Percentiles rank a stretch among this genome's conserved stretches.
These are phyloP conservation scores for Elaeis guineensis DNA, from an alignment of 176 grass and related monocot genomes.

Conservation along the genomic window DNA sequence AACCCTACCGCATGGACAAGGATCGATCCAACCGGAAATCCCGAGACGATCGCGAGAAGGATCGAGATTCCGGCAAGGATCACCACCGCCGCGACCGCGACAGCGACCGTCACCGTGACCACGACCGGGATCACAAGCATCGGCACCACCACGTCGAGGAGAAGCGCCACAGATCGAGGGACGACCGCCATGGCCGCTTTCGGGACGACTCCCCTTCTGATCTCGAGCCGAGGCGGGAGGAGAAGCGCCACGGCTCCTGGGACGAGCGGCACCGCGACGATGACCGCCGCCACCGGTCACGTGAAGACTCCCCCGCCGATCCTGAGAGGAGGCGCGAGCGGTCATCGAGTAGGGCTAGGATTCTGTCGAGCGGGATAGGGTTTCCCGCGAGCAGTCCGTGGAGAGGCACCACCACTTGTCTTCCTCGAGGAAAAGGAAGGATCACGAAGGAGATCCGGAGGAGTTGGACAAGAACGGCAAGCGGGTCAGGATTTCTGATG, in stretches of 20 bases:
- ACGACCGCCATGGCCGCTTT: neutral
- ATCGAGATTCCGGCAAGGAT: neutral
- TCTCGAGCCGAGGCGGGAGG: constrained; percentile 19
- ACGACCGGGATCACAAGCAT: constrained; percentile 22
- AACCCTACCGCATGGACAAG: no score
- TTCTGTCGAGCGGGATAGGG: constrained; percentile 29
- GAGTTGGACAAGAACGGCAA: constrained; percentile 21
- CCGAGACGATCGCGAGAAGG: neutral
- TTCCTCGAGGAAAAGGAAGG: constrained; percentile 41
- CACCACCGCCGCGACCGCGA: constrained; percentile 18
- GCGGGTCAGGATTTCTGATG: constrained; percentile 13
- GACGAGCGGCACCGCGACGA: no score
- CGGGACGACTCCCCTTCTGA: constrained; percentile 18
- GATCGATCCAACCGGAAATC: neutral
- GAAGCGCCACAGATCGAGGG: neutral
- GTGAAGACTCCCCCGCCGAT: no score
- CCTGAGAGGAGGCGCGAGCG: constrained; percentile 4
- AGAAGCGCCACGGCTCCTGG: no score
- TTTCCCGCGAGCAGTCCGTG: constrained; percentile 22
- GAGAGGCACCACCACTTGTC: constrained; percentile 13
- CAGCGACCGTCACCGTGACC: constrained; percentile 21
- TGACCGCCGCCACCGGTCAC: no score
- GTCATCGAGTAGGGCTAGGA: constrained; percentile 33
- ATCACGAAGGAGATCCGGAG: constrained; percentile 14
- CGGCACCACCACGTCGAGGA: constrained; percentile 9